phyloP scores from a whole-genome alignment of 2,329 filamentous ascomycete genomes.

The Cadophora luteo-olivacea region DNA sequence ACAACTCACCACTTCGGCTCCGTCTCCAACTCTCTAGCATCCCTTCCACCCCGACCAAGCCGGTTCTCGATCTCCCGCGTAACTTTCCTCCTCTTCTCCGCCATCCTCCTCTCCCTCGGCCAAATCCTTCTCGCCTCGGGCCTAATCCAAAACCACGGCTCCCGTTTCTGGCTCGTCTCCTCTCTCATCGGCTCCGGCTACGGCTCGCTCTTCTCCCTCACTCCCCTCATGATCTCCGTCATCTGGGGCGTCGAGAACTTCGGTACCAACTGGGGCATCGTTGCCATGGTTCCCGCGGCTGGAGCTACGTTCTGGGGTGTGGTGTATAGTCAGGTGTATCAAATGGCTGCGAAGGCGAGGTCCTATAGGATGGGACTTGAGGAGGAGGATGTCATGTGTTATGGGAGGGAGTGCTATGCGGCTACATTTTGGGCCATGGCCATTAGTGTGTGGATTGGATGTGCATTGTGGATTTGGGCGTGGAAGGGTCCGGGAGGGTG shows the following conservation, averaged over 20 bases:
- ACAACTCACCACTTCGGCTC: constrained; percentile 38
- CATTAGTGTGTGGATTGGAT: constrained; percentile 78
- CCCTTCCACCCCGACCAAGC: constrained; percentile 47
- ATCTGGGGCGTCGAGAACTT: constrained; percentile 99
- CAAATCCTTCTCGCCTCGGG: constrained; percentile 82
- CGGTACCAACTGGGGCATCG: constrained; percentile 95
- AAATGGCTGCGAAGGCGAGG: constrained; percentile 62
- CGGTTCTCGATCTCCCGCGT: constrained; percentile 75
- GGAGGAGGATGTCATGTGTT: constrained; percentile 70
- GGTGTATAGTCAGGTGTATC: constrained; percentile 84
- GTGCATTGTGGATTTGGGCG: constrained; percentile 74
- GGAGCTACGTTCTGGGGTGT: constrained; percentile 91
- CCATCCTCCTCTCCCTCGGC: constrained; percentile 74
- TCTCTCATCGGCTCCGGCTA: constrained; percentile 88
- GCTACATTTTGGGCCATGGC: constrained; percentile 87
- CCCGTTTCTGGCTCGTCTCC: constrained; percentile 86
- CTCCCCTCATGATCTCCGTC: constrained; percentile 91
- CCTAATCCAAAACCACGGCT: constrained; percentile 72
- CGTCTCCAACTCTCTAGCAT: constrained; percentile 43
- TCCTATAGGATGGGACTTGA: constrained; percentile 47
- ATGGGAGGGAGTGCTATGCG: constrained; percentile 82
- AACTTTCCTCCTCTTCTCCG: constrained; percentile 78
- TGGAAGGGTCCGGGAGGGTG: constrained; percentile 80
- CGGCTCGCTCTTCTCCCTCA: constrained; percentile 87
- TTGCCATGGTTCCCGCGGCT: constrained; percentile 87